Percentiles rank a stretch among this genome's conserved stretches.
These are phyloP conservation scores for Plectosphaerella sp. DNA, from an alignment of 2,329 filamentous ascomycete genomes.

Conservation along the genomic window DNA sequence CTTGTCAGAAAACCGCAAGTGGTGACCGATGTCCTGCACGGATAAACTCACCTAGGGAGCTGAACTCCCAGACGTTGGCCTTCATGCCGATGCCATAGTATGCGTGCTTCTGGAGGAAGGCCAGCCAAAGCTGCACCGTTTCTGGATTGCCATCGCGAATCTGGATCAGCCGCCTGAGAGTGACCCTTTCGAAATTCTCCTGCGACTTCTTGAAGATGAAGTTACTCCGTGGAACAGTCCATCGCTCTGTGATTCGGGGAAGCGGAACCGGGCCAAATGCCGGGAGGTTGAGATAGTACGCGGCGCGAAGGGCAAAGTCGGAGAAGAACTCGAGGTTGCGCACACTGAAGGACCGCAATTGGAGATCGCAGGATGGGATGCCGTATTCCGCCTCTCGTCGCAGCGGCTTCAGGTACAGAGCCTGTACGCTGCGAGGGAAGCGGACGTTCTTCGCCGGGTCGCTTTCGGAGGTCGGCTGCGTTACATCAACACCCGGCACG, in stretches of 20 bases:
- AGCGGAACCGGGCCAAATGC: conserved; percentile 82
- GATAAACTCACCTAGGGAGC: conserved; percentile 49
- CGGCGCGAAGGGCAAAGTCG: conserved; percentile 90
- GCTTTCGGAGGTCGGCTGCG: not conserved
- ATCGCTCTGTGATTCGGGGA: conserved; percentile 82
- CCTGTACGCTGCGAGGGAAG: conserved; percentile 75
- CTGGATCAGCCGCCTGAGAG: conserved; percentile 79
- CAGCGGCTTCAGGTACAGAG: conserved; percentile 80
- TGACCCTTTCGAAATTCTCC: conserved; percentile 95
- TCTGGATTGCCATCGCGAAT: conserved; percentile 90
- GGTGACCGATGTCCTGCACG: conserved; percentile 9
- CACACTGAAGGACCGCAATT: conserved; percentile 85
- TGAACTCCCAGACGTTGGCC: conserved; percentile 92
- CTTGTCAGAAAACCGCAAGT: not conserved
- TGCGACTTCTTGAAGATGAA: conserved; percentile 98
- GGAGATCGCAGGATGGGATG: conserved; percentile 83
- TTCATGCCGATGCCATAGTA: conserved; percentile 99
- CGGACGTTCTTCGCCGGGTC: conserved; percentile 7
- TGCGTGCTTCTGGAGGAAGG: conserved; percentile 85
- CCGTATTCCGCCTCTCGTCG: conserved; percentile 70
- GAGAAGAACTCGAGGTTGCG: conserved; percentile 91
- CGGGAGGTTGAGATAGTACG: conserved; percentile 87
- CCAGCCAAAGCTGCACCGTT: conserved; percentile 85
- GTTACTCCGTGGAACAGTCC: conserved; percentile 84
- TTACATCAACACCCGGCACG: not conserved